Evolutionary conservation across 768 basidiomycete species (phyloP), one percentile per base, ranked within the genome.

Genomic region (Russula vinacea): DNA sequence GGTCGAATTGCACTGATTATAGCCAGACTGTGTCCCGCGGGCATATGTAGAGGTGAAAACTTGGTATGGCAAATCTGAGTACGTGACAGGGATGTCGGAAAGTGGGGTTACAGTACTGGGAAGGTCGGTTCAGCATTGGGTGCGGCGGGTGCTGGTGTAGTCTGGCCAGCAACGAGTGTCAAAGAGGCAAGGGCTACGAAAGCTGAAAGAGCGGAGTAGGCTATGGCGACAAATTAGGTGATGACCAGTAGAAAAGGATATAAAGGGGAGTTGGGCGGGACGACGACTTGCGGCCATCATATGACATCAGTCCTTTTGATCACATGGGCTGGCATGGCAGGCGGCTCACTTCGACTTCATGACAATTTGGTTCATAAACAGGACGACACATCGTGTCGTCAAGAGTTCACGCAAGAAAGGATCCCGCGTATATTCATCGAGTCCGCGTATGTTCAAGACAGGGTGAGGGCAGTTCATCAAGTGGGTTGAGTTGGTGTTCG

Each of bases 1-100:
- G 19, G 85, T 84, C 0, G 82, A 80, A 73, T 88, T 89, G 73
- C 87, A 89, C 13, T 76, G 70, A 72, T 87, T 88, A 78, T 86
- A 88, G 17, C 89, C 88, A 22, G 70, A 69, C 71, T 90, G 88
- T 16, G 75, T 69, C 16, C 87, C 87, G 60, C 88, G 84, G 29
- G 72, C 70, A 50, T 75, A 75, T 14, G 71, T 56, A 65, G 74
- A 74, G 49, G 78, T 72, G 54, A 82, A 79, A 44, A 76, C 83
- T 72, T 84, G 76, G 70, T 81, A 79, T 2, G 84, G 84, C 83
- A 84, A 56, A 17, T 63, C 26, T 2, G 67, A 62, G 59, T 73
- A 74, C 6, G 69, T 24, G 63, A 71, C 74, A 47, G 64, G 62
- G 49, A 74, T 66, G 42, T 61, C 56, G 14, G 68, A 71, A 16